phyloP scores from a whole-genome alignment of 495 filamentous ascomycete genomes.

The Penicillium bialowiezense region DNA sequence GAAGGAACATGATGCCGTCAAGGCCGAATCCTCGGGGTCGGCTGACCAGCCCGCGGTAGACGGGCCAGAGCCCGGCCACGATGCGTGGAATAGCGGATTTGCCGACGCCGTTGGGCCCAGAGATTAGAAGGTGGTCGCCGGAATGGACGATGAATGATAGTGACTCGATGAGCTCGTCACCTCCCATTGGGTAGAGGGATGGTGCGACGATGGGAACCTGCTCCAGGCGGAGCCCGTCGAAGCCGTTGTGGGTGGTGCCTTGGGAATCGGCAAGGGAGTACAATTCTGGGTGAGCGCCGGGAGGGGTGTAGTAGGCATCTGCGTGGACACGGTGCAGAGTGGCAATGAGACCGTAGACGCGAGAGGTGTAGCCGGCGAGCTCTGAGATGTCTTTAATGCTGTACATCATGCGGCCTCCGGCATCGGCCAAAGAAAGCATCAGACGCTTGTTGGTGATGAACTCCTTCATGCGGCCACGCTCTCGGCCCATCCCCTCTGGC shows the following conservation, averaged over 20 bases:
- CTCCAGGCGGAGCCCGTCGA: conserved; percentile 91
- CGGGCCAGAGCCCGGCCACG: conserved; percentile 92
- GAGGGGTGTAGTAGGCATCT: conserved; percentile 72
- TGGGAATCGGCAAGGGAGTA: conserved; percentile 88
- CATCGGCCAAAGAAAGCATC: conserved; percentile 96
- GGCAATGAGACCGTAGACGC: conserved; percentile 92
- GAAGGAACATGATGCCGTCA: conserved; percentile 97
- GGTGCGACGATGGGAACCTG: conserved; percentile 92
- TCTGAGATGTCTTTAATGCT: conserved; percentile 95
- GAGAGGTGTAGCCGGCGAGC: conserved; percentile 91
- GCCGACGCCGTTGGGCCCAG: conserved; percentile 91
- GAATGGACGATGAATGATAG: conserved; percentile 83
- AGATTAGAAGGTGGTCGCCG: conserved; percentile 91
- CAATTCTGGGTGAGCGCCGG: conserved; percentile 67
- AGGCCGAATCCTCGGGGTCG: conserved; percentile 75
- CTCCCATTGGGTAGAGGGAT: conserved; percentile 71
- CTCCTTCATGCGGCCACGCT: conserved; percentile 89
- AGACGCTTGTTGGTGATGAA: conserved; percentile 99
- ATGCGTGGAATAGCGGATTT: conserved; percentile 89
- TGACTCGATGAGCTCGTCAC: conserved; percentile 85
- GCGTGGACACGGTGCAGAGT: conserved; percentile 94
- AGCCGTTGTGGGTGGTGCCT: conserved; percentile 89
- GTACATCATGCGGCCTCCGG: conserved; percentile 98
- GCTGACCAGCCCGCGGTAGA: conserved; percentile 87
- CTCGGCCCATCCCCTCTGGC: conserved; percentile 51